Conservation (phyloP, 1,284 basidiomycete species). For the Mycena sp. region DNA sequence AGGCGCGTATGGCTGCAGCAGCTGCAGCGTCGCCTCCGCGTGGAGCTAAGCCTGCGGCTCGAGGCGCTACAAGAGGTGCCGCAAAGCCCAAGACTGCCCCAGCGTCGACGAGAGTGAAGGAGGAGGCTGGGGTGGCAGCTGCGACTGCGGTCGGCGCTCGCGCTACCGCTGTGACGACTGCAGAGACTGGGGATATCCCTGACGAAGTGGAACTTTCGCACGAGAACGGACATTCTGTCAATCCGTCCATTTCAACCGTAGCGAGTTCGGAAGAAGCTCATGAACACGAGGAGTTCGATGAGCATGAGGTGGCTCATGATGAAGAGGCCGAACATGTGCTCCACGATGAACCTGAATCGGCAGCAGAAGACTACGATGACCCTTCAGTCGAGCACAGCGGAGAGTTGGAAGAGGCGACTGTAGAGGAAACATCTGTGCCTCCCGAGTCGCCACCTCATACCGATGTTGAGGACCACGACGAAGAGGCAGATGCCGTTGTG, state of each 20-base stretch:
- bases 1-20: constrained; percentile 57
- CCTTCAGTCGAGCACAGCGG: constrained; percentile 23
- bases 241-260: constrained; percentile 5
- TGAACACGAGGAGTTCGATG: constrained; percentile 21
- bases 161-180: constrained; percentile 29
- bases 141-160: constrained; percentile 30
- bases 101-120: constrained; percentile 28
- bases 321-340: constrained; percentile 29
- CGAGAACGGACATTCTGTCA: constrained; percentile 19
- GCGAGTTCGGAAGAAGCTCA: constrained; percentile 21
- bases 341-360: constrained; percentile 22
- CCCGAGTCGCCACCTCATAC: constrained; percentile 18
- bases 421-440: background rate
- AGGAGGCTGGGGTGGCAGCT: constrained; percentile 21
- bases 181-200: constrained; percentile 32
- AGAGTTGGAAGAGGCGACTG: constrained; percentile 9
- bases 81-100: constrained; percentile 33
- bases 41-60: constrained; percentile 36
- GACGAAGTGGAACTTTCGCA: constrained; percentile 30
- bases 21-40: constrained; percentile 37
- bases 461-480: constrained; percentile 35
- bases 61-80: constrained; percentile 33
- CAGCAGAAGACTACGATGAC: background rate
- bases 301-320: constrained; percentile 23
- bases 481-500: constrained; percentile 30